Conservation (phyloP, 495 filamentous ascomycete genomes). For the Trichoderma reesei region DNA sequence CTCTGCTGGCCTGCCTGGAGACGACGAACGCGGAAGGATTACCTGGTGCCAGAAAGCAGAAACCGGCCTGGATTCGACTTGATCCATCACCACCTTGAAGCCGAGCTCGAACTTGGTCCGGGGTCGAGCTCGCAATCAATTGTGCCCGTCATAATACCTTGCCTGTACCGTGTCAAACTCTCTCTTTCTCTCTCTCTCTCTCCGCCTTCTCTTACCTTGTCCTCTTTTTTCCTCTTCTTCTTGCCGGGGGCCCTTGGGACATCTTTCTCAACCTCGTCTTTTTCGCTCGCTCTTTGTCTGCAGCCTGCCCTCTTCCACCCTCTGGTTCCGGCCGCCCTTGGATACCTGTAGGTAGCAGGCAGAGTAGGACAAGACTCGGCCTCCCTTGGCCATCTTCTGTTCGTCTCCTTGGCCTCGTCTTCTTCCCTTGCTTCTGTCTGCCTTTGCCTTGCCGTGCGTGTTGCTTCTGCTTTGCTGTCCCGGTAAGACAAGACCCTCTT, state of each 20-base stretch:
- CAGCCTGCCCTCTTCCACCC: background rate
- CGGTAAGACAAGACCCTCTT: slow-evolving; percentile 4
- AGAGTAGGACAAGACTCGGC: slow-evolving; percentile 4
- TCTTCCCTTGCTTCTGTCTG: too few species aligned
- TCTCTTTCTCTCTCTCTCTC: background rate
- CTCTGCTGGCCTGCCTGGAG: too few species aligned
- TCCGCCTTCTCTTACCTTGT: background rate
- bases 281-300: background rate
- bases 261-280: background rate
- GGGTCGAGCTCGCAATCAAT: too few species aligned
- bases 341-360: background rate
- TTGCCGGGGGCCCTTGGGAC: too few species aligned
- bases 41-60: too few species aligned
- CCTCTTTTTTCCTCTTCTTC: background rate
- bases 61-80: too few species aligned
- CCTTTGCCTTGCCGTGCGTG: background rate
- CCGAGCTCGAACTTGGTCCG: too few species aligned
- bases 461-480: slow-evolving; percentile 8
- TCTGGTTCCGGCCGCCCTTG: too few species aligned
- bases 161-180: background rate
- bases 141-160: too few species aligned
- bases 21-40: too few species aligned
- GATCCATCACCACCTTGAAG: too few species aligned
- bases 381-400: background rate
- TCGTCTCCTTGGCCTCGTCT: background rate